Percentiles rank a stretch among this genome's conserved stretches.
phyloP scores from a whole-genome alignment of 352 stramenopile species.

The Phytophthora capsici region DNA sequence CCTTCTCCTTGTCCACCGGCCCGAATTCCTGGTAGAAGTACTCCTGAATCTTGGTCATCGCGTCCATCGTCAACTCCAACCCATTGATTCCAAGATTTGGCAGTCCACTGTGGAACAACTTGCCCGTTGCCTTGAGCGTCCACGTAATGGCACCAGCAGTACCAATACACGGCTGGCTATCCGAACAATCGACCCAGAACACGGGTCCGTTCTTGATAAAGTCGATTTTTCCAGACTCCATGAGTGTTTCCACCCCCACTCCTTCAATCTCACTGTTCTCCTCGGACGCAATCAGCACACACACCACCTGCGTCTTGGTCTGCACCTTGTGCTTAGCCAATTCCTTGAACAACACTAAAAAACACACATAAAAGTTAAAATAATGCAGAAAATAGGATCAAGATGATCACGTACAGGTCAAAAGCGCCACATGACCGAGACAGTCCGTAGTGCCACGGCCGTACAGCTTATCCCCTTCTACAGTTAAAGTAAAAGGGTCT shows the following conservation, averaged over 20 bases:
- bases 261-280: slow-evolving; percentile 85
- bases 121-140: slow-evolving; percentile 90
- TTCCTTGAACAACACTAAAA: slow-evolving; percentile 62
- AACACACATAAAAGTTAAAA: slow-evolving; percentile 3
- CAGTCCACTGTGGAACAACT: slow-evolving; percentile 93
- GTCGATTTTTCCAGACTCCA: slow-evolving; percentile 90
- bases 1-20: slow-evolving; percentile 75
- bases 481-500: slow-evolving; percentile 88
- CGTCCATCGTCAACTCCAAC: slow-evolving; percentile 90
- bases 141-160: slow-evolving; percentile 89
- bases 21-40: slow-evolving; percentile 92
- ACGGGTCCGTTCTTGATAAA: slow-evolving; percentile 93
- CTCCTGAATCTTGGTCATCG: slow-evolving; percentile 83
- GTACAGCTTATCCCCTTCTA: slow-evolving; percentile 93
- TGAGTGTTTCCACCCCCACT: slow-evolving; percentile 90
- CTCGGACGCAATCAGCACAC: slow-evolving; percentile 92
- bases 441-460: slow-evolving; percentile 94
- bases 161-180: slow-evolving; percentile 93
- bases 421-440: slow-evolving; percentile 91
- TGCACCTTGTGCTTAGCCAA: slow-evolving; percentile 80
- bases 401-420: slow-evolving; percentile 65
- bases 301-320: slow-evolving; percentile 81
- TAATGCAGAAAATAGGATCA: neutral
- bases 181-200: slow-evolving; percentile 93
- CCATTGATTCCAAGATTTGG: slow-evolving; percentile 92